Conservation (phyloP, 495 filamentous ascomycete species). For the Daldinia concentrica region DNA sequence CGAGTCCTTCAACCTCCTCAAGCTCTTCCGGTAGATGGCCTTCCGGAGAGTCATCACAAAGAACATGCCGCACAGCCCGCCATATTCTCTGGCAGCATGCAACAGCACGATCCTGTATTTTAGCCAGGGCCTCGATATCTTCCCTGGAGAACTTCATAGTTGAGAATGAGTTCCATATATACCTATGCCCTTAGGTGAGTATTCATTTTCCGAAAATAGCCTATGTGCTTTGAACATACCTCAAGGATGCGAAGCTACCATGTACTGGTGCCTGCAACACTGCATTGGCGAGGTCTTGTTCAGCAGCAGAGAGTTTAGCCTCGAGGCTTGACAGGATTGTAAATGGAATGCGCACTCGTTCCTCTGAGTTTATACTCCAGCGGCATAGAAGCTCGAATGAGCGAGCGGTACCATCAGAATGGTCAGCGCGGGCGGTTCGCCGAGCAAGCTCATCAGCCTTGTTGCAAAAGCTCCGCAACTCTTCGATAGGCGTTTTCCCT, state of each 20-base stretch:
- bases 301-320: conserved; percentile 63
- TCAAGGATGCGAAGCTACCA: conserved; percentile 71
- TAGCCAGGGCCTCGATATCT: conserved; percentile 52
- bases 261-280: conserved; percentile 74
- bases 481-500: conserved; percentile 32
- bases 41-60: conserved; percentile 93
- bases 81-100: conserved; percentile 71
- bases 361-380: conserved; percentile 36
- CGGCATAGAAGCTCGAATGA: conserved; percentile 59
- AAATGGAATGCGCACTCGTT: conserved; percentile 53
- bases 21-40: conserved; percentile 80
- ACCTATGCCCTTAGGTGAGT: conserved; percentile 44
- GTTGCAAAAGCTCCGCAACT: conserved; percentile 50
- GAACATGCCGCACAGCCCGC: conserved; percentile 73
- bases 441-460: conserved; percentile 67
- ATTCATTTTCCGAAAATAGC: neutral
- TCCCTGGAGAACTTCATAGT: conserved; percentile 42
- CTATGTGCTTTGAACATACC: conserved; percentile 51
- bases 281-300: conserved; percentile 65
- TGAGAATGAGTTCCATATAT: conserved; percentile 55
- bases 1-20: conserved; percentile 71
- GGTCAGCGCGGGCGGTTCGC: conserved; percentile 79
- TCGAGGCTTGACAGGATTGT: conserved; percentile 63
- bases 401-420: conserved; percentile 84
- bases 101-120: conserved; percentile 65